Base-by-base conservation (phyloP, 306 rosid species). In the Castanospermum australe region DNA sequence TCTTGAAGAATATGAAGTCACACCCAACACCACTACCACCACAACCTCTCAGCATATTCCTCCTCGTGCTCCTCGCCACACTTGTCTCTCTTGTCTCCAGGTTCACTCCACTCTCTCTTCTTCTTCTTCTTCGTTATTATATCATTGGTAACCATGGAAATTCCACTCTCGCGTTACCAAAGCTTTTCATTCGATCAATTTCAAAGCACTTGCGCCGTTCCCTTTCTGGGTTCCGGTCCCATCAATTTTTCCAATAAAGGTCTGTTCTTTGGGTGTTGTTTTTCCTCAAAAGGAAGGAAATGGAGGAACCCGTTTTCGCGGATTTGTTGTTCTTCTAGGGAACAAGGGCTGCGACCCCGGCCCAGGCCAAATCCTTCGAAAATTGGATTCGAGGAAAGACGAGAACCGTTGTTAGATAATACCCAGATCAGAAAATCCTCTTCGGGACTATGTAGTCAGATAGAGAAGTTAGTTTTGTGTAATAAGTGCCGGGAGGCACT, bases 401-500 rank as follows among this genome's bases (percentile, higher is more conserved):
- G 61, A 69, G 83, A 48, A 28, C 32, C 83, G n/a, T 44, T 52
- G 63, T 74, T 75, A 61, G 80, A 75, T 28, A 79, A 81, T 32
- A 51, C 83, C 57, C 86, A 30, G 71, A 41, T 85, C 14, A 76
- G 38, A 18, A 85, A 83, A 85, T 64, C 86, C 52, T 28, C 82
- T 67, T 20, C 76, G 20, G 92, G 94, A 59, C 33, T 94, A 18
- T 87, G 94, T 85, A 56, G 56, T 54, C 90, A 88, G 86, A 94
- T 92, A 24, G 92, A 94, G 92, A 90, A 88, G 88, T 55, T 89
- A 82, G 93, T 88, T 88, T 74, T 86, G 83, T 75, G 69, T 54
- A 87, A 79, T 24, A 84, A 87, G 73, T 81, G 75, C 42, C 30
- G 77, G 64, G 97, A 90, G 56, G 98, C 94, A 4, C 84, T 92